phyloP scores from a whole-genome alignment of 768 basidiomycete genomes.

The Termitomyces sp. region DNA sequence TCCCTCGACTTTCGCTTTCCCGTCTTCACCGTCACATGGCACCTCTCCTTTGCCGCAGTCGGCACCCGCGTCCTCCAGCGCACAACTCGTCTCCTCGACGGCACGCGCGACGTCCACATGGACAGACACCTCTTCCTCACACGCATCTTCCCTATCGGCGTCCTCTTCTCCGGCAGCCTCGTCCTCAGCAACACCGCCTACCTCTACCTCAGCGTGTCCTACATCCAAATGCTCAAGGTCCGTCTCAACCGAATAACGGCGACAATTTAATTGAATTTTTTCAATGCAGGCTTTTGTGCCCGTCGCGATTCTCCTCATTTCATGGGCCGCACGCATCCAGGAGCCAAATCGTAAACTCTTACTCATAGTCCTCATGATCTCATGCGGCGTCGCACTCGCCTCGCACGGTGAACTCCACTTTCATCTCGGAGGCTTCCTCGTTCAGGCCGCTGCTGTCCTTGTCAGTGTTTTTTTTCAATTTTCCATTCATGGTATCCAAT shows the following conservation, averaged over 20 bases:
- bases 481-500: neutral
- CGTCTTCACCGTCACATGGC: conserved; percentile 91
- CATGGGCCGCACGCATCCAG: conserved; percentile 85
- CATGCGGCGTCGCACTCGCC: conserved; percentile 83
- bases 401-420: conserved; percentile 89
- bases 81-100: conserved; percentile 80
- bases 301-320: conserved; percentile 90
- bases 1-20: conserved; percentile 83
- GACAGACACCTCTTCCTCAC: conserved; percentile 73
- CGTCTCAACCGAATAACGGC: too few species aligned
- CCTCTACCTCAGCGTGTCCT: conserved; percentile 86
- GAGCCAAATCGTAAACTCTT: conserved; percentile 82
- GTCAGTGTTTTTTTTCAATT: conserved; percentile 44
- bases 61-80: conserved; percentile 86
- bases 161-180: conserved; percentile 90
- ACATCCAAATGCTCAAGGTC: conserved; percentile 94
- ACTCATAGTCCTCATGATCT: conserved; percentile 88
- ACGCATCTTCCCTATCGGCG: conserved; percentile 90
- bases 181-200: conserved; percentile 92
- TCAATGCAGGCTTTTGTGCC: conserved; percentile 79
- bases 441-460: conserved; percentile 81
- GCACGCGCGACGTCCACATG: conserved; percentile 75
- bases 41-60: conserved; percentile 72
- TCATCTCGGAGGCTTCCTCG: conserved; percentile 82
- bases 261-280: too few species aligned